A percentile compares a stretch with the other conserved stretches of the same genome.
Evolutionary conservation across 2,329 filamentous ascomycete genomes (phyloP).

Genomic region (Atkinsonella hypoxylon): DNA sequence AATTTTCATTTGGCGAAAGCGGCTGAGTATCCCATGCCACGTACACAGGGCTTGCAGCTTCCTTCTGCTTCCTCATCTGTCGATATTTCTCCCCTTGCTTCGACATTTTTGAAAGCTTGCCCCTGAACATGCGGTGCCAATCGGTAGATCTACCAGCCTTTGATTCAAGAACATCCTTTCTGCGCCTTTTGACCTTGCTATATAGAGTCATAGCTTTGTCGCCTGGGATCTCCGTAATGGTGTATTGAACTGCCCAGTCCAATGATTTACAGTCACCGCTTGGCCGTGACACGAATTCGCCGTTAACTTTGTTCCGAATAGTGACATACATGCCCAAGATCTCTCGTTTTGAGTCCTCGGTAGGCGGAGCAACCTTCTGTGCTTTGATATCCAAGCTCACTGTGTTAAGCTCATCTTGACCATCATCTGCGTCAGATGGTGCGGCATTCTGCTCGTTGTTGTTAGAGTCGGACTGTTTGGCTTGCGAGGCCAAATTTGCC

Average conservation of each 20-base stretch:
- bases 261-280: slow-evolving; percentile 20
- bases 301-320: slow-evolving; percentile 62
- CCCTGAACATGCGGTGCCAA: slow-evolving; percentile 35
- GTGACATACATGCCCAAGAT: slow-evolving; percentile 62
- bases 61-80: slow-evolving; percentile 36
- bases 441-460: not conserved
- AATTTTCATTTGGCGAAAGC: slow-evolving; percentile 7
- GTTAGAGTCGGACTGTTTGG: slow-evolving; percentile 12
- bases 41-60: slow-evolving; percentile 33
- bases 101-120: slow-evolving; percentile 29
- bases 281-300: slow-evolving; percentile 49
- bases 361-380: not conserved
- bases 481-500: slow-evolving; percentile 31
- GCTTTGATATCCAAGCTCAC: not conserved
- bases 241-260: slow-evolving; percentile 70
- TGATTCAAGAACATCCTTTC: slow-evolving; percentile 32
- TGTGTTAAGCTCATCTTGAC: not conserved
- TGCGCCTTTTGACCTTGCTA: slow-evolving; percentile 39
- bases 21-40: slow-evolving; percentile 32
- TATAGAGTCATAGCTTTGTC: slow-evolving; percentile 41
- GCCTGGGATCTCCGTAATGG: slow-evolving; percentile 48
- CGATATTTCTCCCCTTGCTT: slow-evolving; percentile 48
- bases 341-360: slow-evolving; percentile 14
- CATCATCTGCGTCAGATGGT: not conserved
- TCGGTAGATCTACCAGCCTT: slow-evolving; percentile 28